phyloP scores from a whole-genome alignment of 768 basidiomycete species.

The Lactarius psammicola region DNA sequence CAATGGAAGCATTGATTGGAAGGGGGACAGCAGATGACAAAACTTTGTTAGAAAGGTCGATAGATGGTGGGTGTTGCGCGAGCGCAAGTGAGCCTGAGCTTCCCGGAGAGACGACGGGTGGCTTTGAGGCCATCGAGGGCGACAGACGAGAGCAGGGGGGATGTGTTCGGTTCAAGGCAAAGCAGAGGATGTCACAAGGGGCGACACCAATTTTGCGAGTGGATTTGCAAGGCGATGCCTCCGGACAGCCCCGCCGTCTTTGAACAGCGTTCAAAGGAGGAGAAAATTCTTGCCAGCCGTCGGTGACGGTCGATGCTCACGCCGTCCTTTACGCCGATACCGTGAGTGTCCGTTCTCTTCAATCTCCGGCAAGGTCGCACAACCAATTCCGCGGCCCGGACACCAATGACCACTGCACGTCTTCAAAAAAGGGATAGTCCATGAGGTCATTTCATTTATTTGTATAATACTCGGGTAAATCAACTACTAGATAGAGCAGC shows the following conservation, averaged over 20 bases:
- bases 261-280: neutral
- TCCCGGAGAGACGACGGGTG: conserved; percentile 32
- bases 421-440: neutral
- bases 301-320: conserved; percentile 1
- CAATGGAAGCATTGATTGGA: conserved; percentile 44
- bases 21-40: conserved; percentile 50
- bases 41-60: conserved; percentile 41
- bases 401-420: conserved; percentile 3
- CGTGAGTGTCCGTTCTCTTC: neutral
- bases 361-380: neutral
- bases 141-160: neutral
- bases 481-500: neutral
- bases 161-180: neutral
- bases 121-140: conserved; percentile 33
- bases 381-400: neutral
- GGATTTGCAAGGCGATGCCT: neutral
- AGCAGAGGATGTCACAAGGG: conserved; percentile 17
- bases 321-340: conserved; percentile 3
- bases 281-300: neutral
- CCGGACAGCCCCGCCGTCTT: neutral
- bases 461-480: neutral
- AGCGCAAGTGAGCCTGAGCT: conserved; percentile 35
- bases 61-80: conserved; percentile 34
- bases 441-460: neutral
- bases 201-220: neutral